Evolutionary conservation across 306 rosid genomes (phyloP).

Genomic region (Nissolia schottii): DNA sequence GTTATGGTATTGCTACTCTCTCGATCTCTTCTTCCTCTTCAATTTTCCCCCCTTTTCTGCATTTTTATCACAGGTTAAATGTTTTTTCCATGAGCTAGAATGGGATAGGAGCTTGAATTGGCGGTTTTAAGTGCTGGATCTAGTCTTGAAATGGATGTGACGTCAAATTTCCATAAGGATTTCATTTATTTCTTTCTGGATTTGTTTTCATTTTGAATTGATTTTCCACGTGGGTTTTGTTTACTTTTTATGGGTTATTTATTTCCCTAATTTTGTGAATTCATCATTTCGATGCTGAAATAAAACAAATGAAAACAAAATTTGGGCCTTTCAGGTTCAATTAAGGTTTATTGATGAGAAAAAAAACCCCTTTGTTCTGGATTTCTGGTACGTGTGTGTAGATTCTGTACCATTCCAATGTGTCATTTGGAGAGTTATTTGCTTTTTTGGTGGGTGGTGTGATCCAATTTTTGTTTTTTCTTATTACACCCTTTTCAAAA

Average conservation of each 20-base stretch:
- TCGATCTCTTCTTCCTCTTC: neutral
- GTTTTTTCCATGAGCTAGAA: neutral
- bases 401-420: neutral
- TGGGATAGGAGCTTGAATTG: constrained; percentile 15
- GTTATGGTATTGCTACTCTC: constrained; percentile 51
- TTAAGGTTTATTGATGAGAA: neutral
- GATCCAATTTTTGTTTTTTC: neutral
- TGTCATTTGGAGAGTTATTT: neutral
- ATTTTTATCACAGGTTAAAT: neutral
- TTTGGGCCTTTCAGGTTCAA: constrained; percentile 7
- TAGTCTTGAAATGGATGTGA: constrained; percentile 18
- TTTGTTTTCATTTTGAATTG: neutral
- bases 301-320: neutral
- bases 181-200: neutral
- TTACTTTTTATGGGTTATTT: constrained; percentile 16
- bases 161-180: neutral
- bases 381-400: neutral
- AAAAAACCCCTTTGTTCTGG: neutral
- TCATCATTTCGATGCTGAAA: neutral
- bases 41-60: neutral
- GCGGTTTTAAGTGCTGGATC: constrained; percentile 37
- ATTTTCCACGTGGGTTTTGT: constrained; percentile 16
- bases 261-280: neutral
- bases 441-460: neutral
- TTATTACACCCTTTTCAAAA: neutral